These are phyloP conservation scores for Alternaria viburni DNA, from an alignment of 2,329 filamentous ascomycete genomes.

Conservation along the genomic window DNA sequence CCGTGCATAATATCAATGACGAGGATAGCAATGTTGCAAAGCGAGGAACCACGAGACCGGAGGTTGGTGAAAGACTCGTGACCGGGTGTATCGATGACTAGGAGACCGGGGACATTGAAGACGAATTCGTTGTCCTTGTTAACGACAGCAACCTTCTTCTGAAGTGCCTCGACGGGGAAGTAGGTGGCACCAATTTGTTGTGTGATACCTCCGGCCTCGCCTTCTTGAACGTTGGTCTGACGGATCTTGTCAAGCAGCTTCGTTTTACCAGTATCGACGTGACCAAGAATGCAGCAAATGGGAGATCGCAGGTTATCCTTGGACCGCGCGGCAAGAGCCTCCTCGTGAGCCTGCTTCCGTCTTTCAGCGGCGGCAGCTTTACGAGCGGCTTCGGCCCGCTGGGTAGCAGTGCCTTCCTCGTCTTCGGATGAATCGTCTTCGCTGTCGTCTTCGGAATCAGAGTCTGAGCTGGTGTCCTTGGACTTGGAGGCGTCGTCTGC, in stretches of 20 bases:
- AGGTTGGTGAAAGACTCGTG: slow-evolving; percentile 99
- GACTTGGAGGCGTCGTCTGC: slow-evolving; percentile 29
- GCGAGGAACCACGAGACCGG: slow-evolving; percentile 92
- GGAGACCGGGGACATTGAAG: slow-evolving; percentile 95
- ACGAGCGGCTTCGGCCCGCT: slow-evolving; percentile 74
- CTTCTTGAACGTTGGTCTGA: slow-evolving; percentile 98
- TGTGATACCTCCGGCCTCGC: slow-evolving; percentile 98
- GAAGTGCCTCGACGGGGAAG: slow-evolving; percentile 93
- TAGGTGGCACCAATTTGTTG: slow-evolving; percentile 99
- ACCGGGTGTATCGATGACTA: slow-evolving; percentile 97
- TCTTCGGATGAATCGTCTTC: slow-evolving; percentile 72
- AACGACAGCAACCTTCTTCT: slow-evolving; percentile 90
- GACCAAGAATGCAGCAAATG: slow-evolving; percentile 99
- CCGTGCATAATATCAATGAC: slow-evolving; percentile 99
- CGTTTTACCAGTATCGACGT: slow-evolving; percentile 99
- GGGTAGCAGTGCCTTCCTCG: slow-evolving; percentile 75
- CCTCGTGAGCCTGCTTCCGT: slow-evolving; percentile 87
- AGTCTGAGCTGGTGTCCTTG: slow-evolving; percentile 35
- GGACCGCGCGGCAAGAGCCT: slow-evolving; percentile 86
- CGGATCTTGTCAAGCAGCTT: slow-evolving; percentile 98
- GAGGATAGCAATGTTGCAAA: slow-evolving; percentile 98
- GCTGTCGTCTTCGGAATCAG: slow-evolving; percentile 48
- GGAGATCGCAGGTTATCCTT: slow-evolving; percentile 95
- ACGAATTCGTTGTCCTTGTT: slow-evolving; percentile 90
- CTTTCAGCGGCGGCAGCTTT: slow-evolving; percentile 90